Base-by-base conservation (phyloP, 768 basidiomycete species). In the Mycena metata region DNA sequence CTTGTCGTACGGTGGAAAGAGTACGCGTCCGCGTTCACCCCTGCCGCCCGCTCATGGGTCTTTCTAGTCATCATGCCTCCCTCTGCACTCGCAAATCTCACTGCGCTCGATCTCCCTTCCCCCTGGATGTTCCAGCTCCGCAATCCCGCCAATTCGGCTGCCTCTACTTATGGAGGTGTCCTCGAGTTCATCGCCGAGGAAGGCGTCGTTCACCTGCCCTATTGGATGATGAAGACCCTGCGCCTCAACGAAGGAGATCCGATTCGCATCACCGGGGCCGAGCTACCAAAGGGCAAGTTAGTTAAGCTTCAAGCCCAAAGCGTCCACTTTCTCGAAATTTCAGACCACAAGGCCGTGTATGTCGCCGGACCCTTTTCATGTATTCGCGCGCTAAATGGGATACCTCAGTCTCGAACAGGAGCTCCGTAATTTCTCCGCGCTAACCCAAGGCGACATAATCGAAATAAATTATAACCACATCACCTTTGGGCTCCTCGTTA, bases 161-260 rank as follows among this genome's bases (percentile, higher is more conserved):
- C 88, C 60, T 96, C 88, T 23, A 99, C 98, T 1, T 95, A 99
- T 77, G 94, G 94, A 1, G 98, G 98, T 84, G 98, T 99, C 30
- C 88, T 99, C 33, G 98, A 99, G 77, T 99, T 99, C 80, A 98
- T 98, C 71, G 97, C 98, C 3, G 92, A 98, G 64, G 97, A 99
- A 79, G 98, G 98, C 15, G 86, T 93, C 16, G 96, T 96, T 3
- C 93, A 99, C 83, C 84, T 99, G 17, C 98, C 98, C 0, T 93
- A 96, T 73, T 99, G 98, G 98, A 97, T 99, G 94, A 99, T 99
- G 97, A 96, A 93, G 83, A 96, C 95, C 6, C 83, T 99, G 21
- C 89, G 95, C 30, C 81, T 99, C 30, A 91, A 91, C 62, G 98
- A 99, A 80, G 98, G 98, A 15, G 98, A 99, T 81, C 90, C 95